Evolutionary conservation across 306 rosid genomes (phyloP).

Genomic region (Rosa persica): DNA sequence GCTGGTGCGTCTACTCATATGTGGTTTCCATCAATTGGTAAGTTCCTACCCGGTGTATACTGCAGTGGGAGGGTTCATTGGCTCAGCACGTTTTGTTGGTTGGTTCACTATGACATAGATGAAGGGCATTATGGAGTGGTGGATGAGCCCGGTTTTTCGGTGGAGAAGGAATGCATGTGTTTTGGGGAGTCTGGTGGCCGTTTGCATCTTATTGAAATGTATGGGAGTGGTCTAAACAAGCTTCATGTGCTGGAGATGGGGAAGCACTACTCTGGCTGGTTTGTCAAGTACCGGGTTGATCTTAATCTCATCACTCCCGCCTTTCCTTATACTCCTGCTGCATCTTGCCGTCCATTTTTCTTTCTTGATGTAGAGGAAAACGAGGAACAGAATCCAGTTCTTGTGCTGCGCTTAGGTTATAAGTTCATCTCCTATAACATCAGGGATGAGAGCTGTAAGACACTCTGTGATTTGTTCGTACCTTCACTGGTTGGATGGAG

Average conservation of each 20-base stretch:
- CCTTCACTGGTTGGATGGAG: neutral
- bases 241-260: conserved; percentile 21
- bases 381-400: neutral
- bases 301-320: neutral
- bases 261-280: conserved; percentile 24
- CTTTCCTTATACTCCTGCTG: neutral
- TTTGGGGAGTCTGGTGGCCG: conserved; percentile 20
- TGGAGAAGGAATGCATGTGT: neutral
- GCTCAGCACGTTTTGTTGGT: neutral
- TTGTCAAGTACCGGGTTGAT: conserved; percentile 19
- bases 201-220: conserved; percentile 4
- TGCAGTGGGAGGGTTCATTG: conserved; percentile 17
- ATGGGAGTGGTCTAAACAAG: neutral
- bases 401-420: conserved; percentile 1
- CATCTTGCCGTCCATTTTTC: neutral
- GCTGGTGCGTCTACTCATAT: neutral
- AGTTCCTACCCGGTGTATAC: conserved; percentile 12
- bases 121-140: neutral
- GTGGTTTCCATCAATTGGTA: neutral
- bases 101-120: conserved; percentile 7
- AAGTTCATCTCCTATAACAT: neutral
- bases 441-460: neutral
- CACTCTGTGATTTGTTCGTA: neutral
- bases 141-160: neutral
- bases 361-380: neutral